phyloP scores from a whole-genome alignment of 73 alveolate genomes.

The Tetrahymena malaccensis region DNA sequence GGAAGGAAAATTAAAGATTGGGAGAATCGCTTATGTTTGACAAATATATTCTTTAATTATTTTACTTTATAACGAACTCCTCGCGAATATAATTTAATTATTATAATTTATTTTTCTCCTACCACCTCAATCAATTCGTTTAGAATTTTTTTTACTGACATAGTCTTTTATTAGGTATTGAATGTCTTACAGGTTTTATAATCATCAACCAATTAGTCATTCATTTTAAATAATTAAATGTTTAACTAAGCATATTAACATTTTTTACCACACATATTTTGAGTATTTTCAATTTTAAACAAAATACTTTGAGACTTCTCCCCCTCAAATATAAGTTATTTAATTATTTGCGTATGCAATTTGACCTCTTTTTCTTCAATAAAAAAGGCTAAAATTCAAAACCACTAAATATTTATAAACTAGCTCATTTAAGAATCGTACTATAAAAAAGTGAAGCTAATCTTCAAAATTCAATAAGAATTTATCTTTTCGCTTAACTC shows the following conservation, averaged over 20 bases:
- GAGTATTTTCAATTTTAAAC: not conserved
- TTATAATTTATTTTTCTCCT: not conserved
- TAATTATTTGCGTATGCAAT: not conserved
- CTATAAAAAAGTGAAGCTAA: not conserved
- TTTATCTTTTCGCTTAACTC: not conserved
- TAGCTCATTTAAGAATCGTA: not conserved
- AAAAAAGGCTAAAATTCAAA: not conserved
- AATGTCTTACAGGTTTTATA: not conserved
- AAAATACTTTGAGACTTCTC: not conserved
- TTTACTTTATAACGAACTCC: not conserved
- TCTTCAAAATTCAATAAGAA: not conserved
- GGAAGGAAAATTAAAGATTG: not conserved
- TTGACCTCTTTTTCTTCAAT: not conserved
- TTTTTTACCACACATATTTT: too few relatives aligned
- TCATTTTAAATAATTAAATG: not conserved
- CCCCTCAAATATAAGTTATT: not conserved
- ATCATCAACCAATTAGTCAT: not conserved
- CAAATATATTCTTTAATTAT: not conserved
- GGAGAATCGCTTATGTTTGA: not conserved
- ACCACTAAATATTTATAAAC: not conserved
- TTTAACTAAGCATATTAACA: not conserved
- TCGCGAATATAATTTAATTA: not conserved
- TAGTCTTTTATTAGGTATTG: not conserved
- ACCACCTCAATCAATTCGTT: not conserved
- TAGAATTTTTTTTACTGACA: not conserved